Base-by-base conservation (phyloP, 2,329 filamentous ascomycete species). In the Penicillium sp. region DNA sequence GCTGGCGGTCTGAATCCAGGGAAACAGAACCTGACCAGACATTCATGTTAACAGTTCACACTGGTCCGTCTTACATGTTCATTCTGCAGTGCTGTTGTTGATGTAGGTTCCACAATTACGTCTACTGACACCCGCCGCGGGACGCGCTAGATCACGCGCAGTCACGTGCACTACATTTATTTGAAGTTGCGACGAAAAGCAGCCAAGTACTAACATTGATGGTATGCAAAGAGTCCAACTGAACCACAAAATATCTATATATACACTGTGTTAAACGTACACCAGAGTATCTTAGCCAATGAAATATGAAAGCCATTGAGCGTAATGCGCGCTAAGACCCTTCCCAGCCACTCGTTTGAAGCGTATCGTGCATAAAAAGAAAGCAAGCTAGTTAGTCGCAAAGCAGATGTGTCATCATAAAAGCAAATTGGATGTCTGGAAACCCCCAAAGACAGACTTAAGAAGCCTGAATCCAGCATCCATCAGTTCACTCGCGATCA, bases 401-500 rank as follows among this genome's bases (percentile, higher is more conserved):
- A 60, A 45, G 57, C 46, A 48, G 39, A 53, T 40, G 42, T 58
- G 42, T 58, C 49, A 52, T 57, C 43, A 58, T 58, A 27, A 46
- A 39, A 50, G 50, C 29, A 43, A 51, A n/a, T 46, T 29, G 29
- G 8, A 40, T 47, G 41, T 20, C 20, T 24, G 37, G 23, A 25
- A 41, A 24, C 10, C 24, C 8, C 29, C 27, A 18, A 40, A 12
- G 20, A 12, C 33, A 20, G 28, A 10, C 28, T 25, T 23, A 29
- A 18, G 13, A 42, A 9, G 37, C 41, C 33, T 27, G 29, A 44
- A 46, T 43, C 46, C 37, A 42, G 20, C 39, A 50, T 35, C 45
- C 32, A 43, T 38, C 20, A 24, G 31, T 35, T 25, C 27, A 48
- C 35, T 33, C 20, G 33, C 44, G 13, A 53, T 66, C 55, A 97